Conservation (phyloP, 257 asterid species). For the Solanum acaule region DNA sequence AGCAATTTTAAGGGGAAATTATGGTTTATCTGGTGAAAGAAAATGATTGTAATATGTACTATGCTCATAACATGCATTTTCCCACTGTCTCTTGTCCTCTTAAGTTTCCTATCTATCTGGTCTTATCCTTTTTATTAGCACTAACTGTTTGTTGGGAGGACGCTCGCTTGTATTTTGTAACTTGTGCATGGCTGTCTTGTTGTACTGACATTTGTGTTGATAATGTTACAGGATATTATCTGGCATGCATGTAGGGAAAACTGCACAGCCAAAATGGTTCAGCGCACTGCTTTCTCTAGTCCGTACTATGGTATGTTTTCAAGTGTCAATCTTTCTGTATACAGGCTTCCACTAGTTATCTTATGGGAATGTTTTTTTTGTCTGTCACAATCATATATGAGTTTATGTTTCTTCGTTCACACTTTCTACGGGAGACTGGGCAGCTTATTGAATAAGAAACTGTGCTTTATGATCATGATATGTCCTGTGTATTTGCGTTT, state of each 20-base stretch:
- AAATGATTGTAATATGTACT: not conserved
- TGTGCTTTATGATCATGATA: not conserved
- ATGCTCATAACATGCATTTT: not conserved
- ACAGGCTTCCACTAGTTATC: not conserved
- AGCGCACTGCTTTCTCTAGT: conserved; percentile 46
- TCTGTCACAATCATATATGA: not conserved
- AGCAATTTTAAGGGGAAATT: not conserved
- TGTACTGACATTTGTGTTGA: not conserved
- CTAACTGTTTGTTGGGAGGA: not conserved
- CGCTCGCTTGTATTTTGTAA: not conserved
- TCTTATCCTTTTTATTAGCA: not conserved
- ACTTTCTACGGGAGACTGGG: not conserved
- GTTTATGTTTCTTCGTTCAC: not conserved
- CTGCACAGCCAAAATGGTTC: conserved; percentile 60
- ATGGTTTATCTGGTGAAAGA: not conserved
- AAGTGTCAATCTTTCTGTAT: not conserved
- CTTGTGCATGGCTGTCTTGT: not conserved
- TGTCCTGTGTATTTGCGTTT: not conserved
- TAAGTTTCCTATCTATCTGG: not conserved
- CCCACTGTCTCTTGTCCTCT: not conserved
- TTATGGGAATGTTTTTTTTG: not conserved
- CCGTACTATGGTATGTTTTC: conserved; percentile 51
- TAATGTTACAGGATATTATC: conserved; percentile 59
- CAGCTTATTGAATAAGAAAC: not conserved
- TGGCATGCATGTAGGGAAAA: conserved; percentile 47